Percentiles rank a stretch among this genome's conserved stretches.
Conservation (phyloP, 192 early-diverging fungal species). For the Piromyces finnis region DNA sequence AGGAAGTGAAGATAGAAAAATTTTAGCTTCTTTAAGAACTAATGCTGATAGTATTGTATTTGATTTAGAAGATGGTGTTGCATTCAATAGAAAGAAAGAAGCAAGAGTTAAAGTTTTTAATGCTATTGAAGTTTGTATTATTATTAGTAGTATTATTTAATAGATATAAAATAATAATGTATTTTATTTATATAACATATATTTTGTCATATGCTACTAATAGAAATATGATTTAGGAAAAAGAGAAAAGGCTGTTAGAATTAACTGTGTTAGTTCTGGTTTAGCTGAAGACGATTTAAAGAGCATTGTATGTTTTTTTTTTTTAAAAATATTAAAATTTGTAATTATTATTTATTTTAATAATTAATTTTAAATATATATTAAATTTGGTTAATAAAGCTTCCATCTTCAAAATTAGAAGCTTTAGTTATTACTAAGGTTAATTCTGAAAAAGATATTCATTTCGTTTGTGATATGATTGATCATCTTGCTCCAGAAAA, state of each 20-base stretch:
- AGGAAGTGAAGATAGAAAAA: conserved; percentile 74
- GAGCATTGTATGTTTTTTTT: conserved; percentile 33
- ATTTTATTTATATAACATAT: too few species aligned
- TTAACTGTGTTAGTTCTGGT: conserved; percentile 62
- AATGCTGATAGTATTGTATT: conserved; percentile 62
- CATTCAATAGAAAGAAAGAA: conserved; percentile 57
- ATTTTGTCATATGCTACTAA: too few species aligned
- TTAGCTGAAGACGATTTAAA: conserved; percentile 61
- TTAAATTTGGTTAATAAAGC: too few species aligned
- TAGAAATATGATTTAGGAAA: conserved; percentile 42
- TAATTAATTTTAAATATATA: too few species aligned
- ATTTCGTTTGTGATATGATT: conserved; percentile 54
- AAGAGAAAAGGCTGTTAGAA: conserved; percentile 71
- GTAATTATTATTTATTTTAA: neutral
- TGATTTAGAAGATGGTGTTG: conserved; percentile 85
- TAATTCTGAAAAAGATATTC: conserved; percentile 53
- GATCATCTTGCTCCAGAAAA: conserved; percentile 48
- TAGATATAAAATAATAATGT: too few species aligned
- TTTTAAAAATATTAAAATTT: too few species aligned
- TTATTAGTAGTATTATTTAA: too few species aligned
- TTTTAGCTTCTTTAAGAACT: conserved; percentile 50
- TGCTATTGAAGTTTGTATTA: conserved; percentile 27
- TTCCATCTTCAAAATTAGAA: conserved; percentile 41
- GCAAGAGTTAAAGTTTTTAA: conserved; percentile 54
- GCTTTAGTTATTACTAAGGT: conserved; percentile 82